Base-by-base conservation (phyloP, 148 eudicot species). In the Vaccinium corymbosum region DNA sequence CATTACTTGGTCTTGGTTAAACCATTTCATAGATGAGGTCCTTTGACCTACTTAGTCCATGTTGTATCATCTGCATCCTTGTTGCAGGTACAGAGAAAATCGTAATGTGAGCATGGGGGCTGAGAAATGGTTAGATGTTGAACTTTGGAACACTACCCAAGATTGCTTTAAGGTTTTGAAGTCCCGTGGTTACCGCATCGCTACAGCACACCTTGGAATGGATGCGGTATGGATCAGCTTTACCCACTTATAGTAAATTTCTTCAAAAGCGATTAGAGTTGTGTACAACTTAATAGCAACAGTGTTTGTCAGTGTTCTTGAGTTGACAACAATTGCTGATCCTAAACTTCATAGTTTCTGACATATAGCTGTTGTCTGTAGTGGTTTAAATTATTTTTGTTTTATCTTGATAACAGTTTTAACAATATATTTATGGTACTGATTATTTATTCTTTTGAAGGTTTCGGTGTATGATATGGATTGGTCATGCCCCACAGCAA, bases 81-180 rank as follows among this genome's bases (percentile, higher is more conserved):
- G n/a, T 76, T 84, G 79, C 88, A 96, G 99, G 89, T 96, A 92
- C 81, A 88, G 90, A 89, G 93, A 92, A 78, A 94, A 93, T 86
- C 92, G 99, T 49, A 94, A 92, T 89, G 94, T 96, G 61, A 96
- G 99, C 90, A 94, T 91, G 98, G 99, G 99, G 52, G 95, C 99
- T 46, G 99, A 96, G 89, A 96, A 96, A 89, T 96, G 99, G 99
- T 85, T 96, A 87, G 99, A 96, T 89, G 90, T 96, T 84, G 99
- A 96, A 90, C 89, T 92, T 76, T 96, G 99, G 99, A 85, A 90
- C 85, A 90, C 95, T 53, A 85, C 92, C 75, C 85, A 82, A 62
- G 95, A 96, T 85, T 96, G 99, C 92, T 94, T 96, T 83, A 86
- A 87, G 83, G 89, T 61, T 80, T 83, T 96, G 81, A 96, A 89